A percentile compares a stretch with the other conserved stretches of the same genome.
These are phyloP conservation scores for Pichia heedii DNA, from an alignment of 805 yeast genomes.

Conservation along the genomic window DNA sequence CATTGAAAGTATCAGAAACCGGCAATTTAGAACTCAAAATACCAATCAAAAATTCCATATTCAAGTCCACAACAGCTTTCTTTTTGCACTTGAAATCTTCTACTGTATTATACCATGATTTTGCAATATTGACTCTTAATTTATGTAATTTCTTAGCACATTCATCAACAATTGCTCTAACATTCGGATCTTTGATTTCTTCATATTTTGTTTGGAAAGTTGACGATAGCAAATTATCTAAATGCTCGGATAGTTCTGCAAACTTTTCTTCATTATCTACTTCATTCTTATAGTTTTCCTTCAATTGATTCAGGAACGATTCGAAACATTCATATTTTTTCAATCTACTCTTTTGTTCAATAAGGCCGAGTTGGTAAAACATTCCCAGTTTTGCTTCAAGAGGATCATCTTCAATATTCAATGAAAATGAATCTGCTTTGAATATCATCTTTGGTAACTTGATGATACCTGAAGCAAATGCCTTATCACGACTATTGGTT, in stretches of 20 bases:
- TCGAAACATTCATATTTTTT: conserved; percentile 26
- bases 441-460: conserved; percentile 36
- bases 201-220: neutral
- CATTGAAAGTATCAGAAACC: conserved; percentile 34
- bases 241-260: neutral
- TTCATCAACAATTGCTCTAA: conserved; percentile 4
- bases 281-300: neutral
- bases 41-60: conserved; percentile 36
- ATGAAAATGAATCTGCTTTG: conserved; percentile 32
- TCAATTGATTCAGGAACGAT: neutral
- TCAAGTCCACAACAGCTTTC: conserved; percentile 31
- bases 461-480: conserved; percentile 11
- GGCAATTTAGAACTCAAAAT: conserved; percentile 20
- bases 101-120: conserved; percentile 63
- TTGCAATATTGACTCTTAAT: conserved; percentile 28
- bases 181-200: neutral
- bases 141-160: conserved; percentile 13
- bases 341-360: conserved; percentile 47
- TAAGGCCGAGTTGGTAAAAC: conserved; percentile 46
- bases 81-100: conserved; percentile 35
- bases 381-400: conserved; percentile 54
- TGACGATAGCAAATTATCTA: neutral
- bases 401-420: conserved; percentile 54
- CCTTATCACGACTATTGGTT: neutral
- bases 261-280: neutral